These are phyloP conservation scores for Hypholoma fasciculare DNA, from an alignment of 768 basidiomycete genomes.

Conservation along the genomic window DNA sequence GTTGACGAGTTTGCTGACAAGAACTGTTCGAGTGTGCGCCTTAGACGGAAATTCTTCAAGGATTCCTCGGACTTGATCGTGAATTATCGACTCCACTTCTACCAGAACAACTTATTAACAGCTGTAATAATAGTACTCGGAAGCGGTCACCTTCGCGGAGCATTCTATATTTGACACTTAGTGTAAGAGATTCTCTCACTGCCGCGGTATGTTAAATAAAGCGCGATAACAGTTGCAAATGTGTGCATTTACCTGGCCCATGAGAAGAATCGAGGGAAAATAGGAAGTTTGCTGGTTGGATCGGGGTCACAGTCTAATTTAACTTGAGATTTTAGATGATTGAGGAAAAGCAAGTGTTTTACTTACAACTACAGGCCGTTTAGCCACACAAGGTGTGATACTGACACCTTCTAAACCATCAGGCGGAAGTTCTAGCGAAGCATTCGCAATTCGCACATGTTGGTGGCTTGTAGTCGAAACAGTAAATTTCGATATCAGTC, in stretches of 20 bases:
- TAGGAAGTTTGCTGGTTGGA: conserved; percentile 74
- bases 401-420: conserved; percentile 48
- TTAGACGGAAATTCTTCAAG: conserved; percentile 34
- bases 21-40: conserved; percentile 37
- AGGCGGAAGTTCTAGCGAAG: conserved; percentile 48
- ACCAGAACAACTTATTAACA: conserved; percentile 3
- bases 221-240: background rate
- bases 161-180: conserved; percentile 76
- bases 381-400: conserved; percentile 48
- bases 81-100: conserved; percentile 73
- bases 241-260: conserved; percentile 51
- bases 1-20: conserved; percentile 52
- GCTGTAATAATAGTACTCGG: background rate
- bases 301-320: conserved; percentile 70
- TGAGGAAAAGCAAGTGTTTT: background rate
- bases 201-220: background rate
- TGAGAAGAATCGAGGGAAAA: conserved; percentile 71
- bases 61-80: conserved; percentile 44
- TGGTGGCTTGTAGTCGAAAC: conserved; percentile 81
- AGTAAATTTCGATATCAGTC: conserved; percentile 89
- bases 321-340: background rate
- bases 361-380: conserved; percentile 51
- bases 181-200: conserved; percentile 64
- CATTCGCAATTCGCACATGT: conserved; percentile 72
- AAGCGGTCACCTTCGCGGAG: conserved; percentile 70